A percentile compares a stretch with the other conserved stretches of the same genome.
Evolutionary conservation across 768 basidiomycete genomes (phyloP).

Genomic region (Favolaschia claudopus): DNA sequence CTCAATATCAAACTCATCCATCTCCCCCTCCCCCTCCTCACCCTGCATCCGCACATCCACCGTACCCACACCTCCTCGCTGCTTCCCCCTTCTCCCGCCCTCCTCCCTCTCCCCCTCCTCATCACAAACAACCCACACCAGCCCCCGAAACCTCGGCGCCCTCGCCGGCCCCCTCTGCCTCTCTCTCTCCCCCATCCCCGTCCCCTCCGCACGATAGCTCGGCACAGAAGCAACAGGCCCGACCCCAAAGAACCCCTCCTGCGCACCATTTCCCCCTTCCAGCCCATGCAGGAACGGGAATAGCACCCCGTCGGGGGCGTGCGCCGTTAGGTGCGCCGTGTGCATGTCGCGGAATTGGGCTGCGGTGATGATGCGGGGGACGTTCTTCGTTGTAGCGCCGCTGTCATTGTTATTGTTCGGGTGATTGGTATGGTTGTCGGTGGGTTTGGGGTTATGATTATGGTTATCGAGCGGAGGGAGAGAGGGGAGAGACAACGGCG

Average conservation of each 20-base stretch:
- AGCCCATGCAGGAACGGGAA: constrained; percentile 92
- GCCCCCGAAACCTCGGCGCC: constrained; percentile 66
- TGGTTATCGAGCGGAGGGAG: too few relatives aligned
- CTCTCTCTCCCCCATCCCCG: too few relatives aligned
- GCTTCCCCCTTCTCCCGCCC: constrained; percentile 27
- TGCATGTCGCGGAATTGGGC: constrained; percentile 67
- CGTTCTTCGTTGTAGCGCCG: not conserved
- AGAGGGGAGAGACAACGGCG: too few relatives aligned
- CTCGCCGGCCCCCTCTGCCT: constrained; percentile 23
- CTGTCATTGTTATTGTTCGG: not conserved
- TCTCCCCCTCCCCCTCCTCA: constrained; percentile 2
- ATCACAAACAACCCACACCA: constrained; percentile 84
- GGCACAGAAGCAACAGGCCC: too few relatives aligned
- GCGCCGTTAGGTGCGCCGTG: constrained; percentile 65
- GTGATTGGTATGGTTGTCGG: not conserved
- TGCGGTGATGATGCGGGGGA: constrained; percentile 43
- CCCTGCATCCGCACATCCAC: constrained; percentile 34
- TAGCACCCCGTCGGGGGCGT: constrained; percentile 81
- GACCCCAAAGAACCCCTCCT: constrained; percentile 81
- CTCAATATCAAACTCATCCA: too few relatives aligned
- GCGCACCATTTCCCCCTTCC: constrained; percentile 80
- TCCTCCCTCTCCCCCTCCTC: constrained; percentile 53
- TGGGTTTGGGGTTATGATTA: too few relatives aligned
- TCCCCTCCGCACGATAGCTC: too few relatives aligned
- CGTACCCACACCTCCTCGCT: too few relatives aligned